Percentiles rank a stretch among this genome's conserved stretches.
These are phyloP conservation scores for Coemansia sp. DNA, from an alignment of 192 early-diverging fungal genomes.

Conservation along the genomic window DNA sequence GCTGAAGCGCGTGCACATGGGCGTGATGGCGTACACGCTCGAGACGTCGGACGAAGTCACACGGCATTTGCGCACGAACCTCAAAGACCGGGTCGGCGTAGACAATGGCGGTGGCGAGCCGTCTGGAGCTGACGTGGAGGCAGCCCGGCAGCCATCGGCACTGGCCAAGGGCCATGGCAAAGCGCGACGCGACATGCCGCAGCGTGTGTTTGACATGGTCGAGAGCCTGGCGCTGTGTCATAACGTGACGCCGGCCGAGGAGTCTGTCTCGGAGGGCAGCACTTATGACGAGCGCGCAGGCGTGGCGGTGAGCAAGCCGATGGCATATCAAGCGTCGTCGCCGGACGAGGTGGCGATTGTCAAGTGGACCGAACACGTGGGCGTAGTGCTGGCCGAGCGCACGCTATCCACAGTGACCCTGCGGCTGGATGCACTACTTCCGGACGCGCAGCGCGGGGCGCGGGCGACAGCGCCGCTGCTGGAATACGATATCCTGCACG, in stretches of 20 bases:
- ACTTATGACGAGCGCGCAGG: conserved; percentile 19
- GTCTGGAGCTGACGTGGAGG: background rate
- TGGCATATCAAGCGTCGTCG: conserved; percentile 91
- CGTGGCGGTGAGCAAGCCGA: conserved; percentile 31
- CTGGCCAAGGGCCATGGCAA: conserved; percentile 48
- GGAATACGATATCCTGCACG: conserved; percentile 79
- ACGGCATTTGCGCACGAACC: conserved; percentile 58
- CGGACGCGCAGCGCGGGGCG: conserved; percentile 21
- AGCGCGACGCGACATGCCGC: conserved; percentile 78
- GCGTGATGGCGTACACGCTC: conserved; percentile 86
- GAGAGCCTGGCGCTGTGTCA: conserved; percentile 87
- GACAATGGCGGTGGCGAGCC: background rate
- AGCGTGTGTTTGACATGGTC: conserved; percentile 83
- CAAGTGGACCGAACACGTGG: conserved; percentile 86
- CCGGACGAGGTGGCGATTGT: conserved; percentile 97
- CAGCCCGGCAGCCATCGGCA: background rate
- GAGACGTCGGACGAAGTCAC: conserved; percentile 91
- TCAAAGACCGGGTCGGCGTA: conserved; percentile 9
- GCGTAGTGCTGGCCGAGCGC: conserved; percentile 76
- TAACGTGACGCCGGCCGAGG: conserved; percentile 68
- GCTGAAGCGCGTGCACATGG: conserved; percentile 91
- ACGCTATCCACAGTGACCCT: conserved; percentile 69
- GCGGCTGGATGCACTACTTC: conserved; percentile 50
- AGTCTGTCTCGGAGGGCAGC: conserved; percentile 10
- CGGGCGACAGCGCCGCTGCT: conserved; percentile 40